These are phyloP conservation scores for Erythrophleum ivorense DNA, from an alignment of 331 rosid genomes.

Conservation along the genomic window DNA sequence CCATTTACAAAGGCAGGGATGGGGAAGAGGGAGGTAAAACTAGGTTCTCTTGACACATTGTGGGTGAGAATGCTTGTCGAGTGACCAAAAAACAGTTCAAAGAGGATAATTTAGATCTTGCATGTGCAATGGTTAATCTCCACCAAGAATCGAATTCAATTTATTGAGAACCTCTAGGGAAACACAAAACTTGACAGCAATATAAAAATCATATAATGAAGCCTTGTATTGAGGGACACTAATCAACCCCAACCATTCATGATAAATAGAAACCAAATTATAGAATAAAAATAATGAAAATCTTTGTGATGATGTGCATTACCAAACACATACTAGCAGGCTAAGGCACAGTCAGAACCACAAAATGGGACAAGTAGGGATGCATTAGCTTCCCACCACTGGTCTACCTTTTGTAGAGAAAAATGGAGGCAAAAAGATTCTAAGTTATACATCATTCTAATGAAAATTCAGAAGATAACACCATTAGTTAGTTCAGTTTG, in stretches of 20 bases:
- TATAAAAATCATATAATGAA: conserved; percentile 1
- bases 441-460: background rate
- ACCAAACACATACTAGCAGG: conserved; percentile 1
- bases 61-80: background rate
- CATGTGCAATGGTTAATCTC: conserved; percentile 30
- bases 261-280: background rate
- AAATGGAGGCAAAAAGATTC: background rate
- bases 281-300: background rate
- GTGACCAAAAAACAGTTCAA: conserved; percentile 12
- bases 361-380: background rate
- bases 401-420: background rate
- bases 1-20: background rate
- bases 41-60: conserved; percentile 8
- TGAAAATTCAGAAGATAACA: background rate
- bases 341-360: background rate
- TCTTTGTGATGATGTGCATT: background rate
- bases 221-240: conserved; percentile 12
- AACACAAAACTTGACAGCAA: conserved; percentile 30
- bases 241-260: background rate
- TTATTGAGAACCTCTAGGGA: conserved; percentile 11
- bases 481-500: conserved; percentile 11
- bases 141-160: conserved; percentile 28
- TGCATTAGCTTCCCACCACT: background rate
- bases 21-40: background rate
- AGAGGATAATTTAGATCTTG: conserved; percentile 19